Conservation (phyloP, 768 basidiomycete species). For the Pholiota conissans region DNA sequence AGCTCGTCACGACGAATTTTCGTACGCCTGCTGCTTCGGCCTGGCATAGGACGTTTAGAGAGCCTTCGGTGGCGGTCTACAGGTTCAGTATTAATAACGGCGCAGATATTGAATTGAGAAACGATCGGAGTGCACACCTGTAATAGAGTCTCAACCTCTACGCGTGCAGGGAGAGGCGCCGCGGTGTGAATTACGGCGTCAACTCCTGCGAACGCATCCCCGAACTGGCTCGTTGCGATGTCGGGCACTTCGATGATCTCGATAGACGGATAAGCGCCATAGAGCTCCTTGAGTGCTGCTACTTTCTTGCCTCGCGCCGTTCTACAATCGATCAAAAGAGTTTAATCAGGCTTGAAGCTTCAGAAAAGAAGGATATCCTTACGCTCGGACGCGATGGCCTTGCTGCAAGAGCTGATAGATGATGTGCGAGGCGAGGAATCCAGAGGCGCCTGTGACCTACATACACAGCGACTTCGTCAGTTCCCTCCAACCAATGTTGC, state of each 20-base stretch:
- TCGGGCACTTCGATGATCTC: conserved; percentile 24
- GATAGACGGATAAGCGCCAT: conserved; percentile 13
- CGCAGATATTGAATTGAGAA: not conserved
- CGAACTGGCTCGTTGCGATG: conserved; percentile 30
- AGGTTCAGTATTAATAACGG: not conserved
- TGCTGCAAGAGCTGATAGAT: conserved; percentile 39
- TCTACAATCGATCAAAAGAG: conserved; percentile 7
- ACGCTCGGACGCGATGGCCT: conserved; percentile 53
- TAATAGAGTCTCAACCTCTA: conserved; percentile 16
- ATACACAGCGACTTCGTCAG: too few relatives aligned
- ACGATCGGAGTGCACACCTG: conserved; percentile 6
- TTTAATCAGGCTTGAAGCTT: too few relatives aligned
- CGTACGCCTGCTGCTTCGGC: conserved; percentile 37
- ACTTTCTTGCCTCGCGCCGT: conserved; percentile 23
- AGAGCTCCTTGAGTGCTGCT: conserved; percentile 10
- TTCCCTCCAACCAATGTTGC: not conserved
- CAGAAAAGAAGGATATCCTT: conserved; percentile 9
- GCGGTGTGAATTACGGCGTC: conserved; percentile 45
- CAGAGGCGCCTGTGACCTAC: conserved; percentile 46
- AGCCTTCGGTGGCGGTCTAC: conserved; percentile 36
- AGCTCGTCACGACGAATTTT: conserved; percentile 39
- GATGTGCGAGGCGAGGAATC: conserved; percentile 44
- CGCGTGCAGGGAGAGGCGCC: conserved; percentile 25
- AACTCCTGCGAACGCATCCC: conserved; percentile 43
- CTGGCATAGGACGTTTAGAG: conserved; percentile 37